Base-by-base conservation (phyloP, 1,284 basidiomycete genomes). In the Cutaneotrichosporon sp. region DNA sequence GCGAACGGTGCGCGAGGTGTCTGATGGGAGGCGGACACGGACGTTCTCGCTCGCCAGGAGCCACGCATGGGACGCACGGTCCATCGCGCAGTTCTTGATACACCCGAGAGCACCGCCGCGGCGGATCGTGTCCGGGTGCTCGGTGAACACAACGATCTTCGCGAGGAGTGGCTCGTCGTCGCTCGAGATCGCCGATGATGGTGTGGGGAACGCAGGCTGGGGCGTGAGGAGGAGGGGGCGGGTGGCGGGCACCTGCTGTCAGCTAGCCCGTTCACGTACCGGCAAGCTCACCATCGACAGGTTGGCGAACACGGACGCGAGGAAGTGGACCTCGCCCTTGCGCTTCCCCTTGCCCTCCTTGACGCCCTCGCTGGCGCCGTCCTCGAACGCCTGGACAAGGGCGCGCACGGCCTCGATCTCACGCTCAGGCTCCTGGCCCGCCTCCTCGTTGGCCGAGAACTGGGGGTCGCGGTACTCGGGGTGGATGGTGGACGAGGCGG, bases 271-370 rank as follows among this genome's bases (percentile, higher is more conserved):
- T 20, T 20, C 20, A 20, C 8, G 5, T n/a, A 18, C 4, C 25
- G 31, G 25, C 33, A 9, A 25, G 81, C 86, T 69, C 72, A 93
- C 92, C 70, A 87, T 85, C 47, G 86, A 89, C 56, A 95, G 79
- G 75, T 97, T 97, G 16, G 92, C 92, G 75, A 97, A 95, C 4
- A 95, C 92, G 62, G 88, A 92, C 0, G 92, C 87, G 18, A 97
- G 82, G 79, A 97, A 97, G 79, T 97, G 89, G 34, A 95, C 83
- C 62, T 87, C 84, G 42, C 86, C 89, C 79, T 91, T 92, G 47
- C 90, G 61, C 61, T 77, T 77, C 13, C 73, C 74, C 62, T 77
- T 76, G 78, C 69, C 81, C 72, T 75, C 86, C 38, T 78, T 79
- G 1, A 83, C 81, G 14, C 83, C 83, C 9, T 84, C 82, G 0